Conservation (phyloP, 2,329 filamentous ascomycete genomes). For the Exophiala aquamarina region DNA sequence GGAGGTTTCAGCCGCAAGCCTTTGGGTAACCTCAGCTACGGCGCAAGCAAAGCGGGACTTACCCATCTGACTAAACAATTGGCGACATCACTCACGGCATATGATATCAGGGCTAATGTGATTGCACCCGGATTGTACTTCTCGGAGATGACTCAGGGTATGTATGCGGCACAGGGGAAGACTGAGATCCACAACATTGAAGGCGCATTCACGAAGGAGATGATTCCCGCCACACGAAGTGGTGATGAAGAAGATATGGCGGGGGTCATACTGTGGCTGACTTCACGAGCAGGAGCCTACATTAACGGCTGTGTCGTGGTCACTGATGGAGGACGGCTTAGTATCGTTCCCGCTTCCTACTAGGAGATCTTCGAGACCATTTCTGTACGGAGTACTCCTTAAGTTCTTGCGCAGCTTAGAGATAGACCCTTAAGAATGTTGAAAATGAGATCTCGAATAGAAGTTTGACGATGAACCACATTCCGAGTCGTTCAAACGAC, state of each 20-base stretch:
- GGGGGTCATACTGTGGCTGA: slow-evolving; percentile 65
- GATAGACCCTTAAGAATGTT: too few species aligned
- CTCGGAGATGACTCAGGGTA: slow-evolving; percentile 58
- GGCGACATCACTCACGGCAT: slow-evolving; percentile 40
- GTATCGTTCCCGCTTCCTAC: slow-evolving; percentile 56
- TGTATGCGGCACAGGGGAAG: slow-evolving; percentile 45
- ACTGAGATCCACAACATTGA: slow-evolving; percentile 37
- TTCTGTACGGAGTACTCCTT: too few species aligned
- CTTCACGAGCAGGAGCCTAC: slow-evolving; percentile 64
- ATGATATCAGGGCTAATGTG: slow-evolving; percentile 50
- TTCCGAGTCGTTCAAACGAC: too few species aligned
- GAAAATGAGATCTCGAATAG: too few species aligned
- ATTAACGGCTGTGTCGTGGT: slow-evolving; percentile 64
- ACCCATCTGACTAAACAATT: slow-evolving; percentile 53
- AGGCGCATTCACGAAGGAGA: slow-evolving; percentile 41
- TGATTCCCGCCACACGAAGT: slow-evolving; percentile 59
- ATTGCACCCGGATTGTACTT: slow-evolving; percentile 57
- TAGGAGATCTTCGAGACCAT: slow-evolving; percentile 31
- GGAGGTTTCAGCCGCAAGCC: slow-evolving; percentile 43
- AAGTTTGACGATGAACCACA: too few species aligned
- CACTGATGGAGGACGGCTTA: slow-evolving; percentile 63
- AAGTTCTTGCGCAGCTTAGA: too few species aligned
- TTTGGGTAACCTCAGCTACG: slow-evolving; percentile 45
- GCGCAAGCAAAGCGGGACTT: slow-evolving; percentile 43
- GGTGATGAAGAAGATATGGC: slow-evolving; percentile 65